phyloP scores from a whole-genome alignment of 2,329 filamentous ascomycete species.

The Ophidiomyces ophidiicola region DNA sequence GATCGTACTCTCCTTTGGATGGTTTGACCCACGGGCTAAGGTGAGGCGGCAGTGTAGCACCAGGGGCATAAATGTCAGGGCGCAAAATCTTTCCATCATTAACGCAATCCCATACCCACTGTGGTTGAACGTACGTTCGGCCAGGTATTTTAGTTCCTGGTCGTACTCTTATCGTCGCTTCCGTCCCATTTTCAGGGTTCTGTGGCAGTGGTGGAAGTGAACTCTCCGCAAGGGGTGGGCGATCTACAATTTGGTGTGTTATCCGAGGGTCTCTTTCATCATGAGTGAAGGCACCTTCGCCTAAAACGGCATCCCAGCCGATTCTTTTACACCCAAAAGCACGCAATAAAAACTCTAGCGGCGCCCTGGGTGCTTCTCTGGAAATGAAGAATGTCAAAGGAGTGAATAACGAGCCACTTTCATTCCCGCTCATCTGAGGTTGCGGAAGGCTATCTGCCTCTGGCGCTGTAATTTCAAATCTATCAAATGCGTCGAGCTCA shows the following conservation, averaged over 20 bases:
- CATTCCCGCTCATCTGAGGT: conserved; percentile 53
- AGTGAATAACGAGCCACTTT: conserved; percentile 66
- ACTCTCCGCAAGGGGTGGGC: conserved; percentile 57
- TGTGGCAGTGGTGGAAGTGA: conserved; percentile 35
- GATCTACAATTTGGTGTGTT: conserved; percentile 92
- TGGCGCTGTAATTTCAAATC: conserved; percentile 72
- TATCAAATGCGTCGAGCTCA: conserved; percentile 61
- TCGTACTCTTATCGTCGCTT: conserved; percentile 36
- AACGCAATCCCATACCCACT: conserved; percentile 97
- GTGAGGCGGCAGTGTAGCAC: conserved; percentile 81
- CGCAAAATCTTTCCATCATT: conserved; percentile 83
- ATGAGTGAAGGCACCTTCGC: conserved; percentile 82
- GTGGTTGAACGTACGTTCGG: conserved; percentile 83
- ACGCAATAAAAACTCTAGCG: conserved; percentile 84
- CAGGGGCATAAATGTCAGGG: conserved; percentile 78
- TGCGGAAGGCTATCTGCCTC: conserved; percentile 80
- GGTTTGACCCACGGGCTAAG: conserved; percentile 90
- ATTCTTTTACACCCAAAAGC: conserved; percentile 92
- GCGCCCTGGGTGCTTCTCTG: conserved; percentile 78
- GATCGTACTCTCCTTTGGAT: conserved; percentile 80
- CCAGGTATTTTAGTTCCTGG: conserved; percentile 72
- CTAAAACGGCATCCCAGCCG: conserved; percentile 84
- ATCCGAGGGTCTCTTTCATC: conserved; percentile 79
- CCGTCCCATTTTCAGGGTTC: conserved; percentile 38
- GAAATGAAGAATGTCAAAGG: conserved; percentile 87